These are phyloP conservation scores for Phytopythium mirpurense DNA, from an alignment of 352 stramenopile genomes.

Conservation along the genomic window DNA sequence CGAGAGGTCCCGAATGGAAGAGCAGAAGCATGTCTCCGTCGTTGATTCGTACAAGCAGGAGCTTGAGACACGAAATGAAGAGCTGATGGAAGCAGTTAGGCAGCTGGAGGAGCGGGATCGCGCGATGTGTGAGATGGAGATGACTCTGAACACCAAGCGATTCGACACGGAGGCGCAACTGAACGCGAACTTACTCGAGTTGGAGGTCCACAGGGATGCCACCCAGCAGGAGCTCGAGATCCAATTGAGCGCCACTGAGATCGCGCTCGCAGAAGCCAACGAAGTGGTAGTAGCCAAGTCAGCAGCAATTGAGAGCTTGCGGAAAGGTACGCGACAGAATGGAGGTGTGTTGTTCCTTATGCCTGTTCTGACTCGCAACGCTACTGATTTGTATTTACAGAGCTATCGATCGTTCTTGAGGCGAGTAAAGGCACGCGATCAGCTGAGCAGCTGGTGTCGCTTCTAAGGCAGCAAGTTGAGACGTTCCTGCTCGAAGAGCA, in stretches of 20 bases:
- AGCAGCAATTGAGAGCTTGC: constrained; percentile 44
- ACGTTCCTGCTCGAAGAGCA: constrained; percentile 40
- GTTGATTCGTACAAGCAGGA: constrained; percentile 7
- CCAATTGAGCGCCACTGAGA: constrained; percentile 12
- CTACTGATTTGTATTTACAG: constrained; percentile 11
- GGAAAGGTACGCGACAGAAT: constrained; percentile 25
- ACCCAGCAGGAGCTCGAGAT: constrained; percentile 8
- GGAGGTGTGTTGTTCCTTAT: neutral
- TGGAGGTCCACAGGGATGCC: neutral
- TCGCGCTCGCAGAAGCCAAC: constrained; percentile 18
- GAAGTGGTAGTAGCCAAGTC: constrained; percentile 27
- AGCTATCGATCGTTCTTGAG: constrained; percentile 25
- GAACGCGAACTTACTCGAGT: neutral
- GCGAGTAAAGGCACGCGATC: constrained; percentile 14
- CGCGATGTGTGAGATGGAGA: constrained; percentile 12
- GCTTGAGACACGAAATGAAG: constrained; percentile 7
- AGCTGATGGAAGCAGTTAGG: constrained; percentile 6
- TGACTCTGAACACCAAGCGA: constrained; percentile 9
- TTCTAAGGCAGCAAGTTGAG: constrained; percentile 44
- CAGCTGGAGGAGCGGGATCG: constrained; percentile 3
- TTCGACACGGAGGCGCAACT: neutral
- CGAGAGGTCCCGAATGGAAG: constrained; percentile 11
- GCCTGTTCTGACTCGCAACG: too few species aligned
- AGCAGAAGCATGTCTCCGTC: constrained; percentile 8
- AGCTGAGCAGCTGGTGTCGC: constrained; percentile 24